phyloP scores from a whole-genome alignment of 2,329 filamentous ascomycete species.

The Talaromyces sp. region DNA sequence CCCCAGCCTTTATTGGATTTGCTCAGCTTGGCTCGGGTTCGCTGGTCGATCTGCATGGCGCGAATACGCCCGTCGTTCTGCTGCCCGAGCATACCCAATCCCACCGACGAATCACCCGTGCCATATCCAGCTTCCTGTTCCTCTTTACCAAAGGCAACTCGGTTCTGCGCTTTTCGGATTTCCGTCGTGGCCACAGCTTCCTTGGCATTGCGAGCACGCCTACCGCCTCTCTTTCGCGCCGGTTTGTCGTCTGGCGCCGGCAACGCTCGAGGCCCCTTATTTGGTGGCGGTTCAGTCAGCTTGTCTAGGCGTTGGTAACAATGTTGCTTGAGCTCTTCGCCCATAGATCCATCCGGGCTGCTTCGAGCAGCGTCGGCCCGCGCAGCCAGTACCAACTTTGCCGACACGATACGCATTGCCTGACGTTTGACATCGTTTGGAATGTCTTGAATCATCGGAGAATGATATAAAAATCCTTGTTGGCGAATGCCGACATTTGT shows the following conservation, averaged over 20 bases:
- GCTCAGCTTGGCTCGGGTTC: constrained; percentile 86
- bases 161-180: constrained; percentile 89
- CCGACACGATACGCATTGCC: constrained; percentile 89
- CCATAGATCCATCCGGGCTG: constrained; percentile 74
- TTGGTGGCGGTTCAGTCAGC: constrained; percentile 83
- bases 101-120: constrained; percentile 75
- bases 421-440: constrained; percentile 85
- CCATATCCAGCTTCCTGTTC: constrained; percentile 92
- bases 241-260: constrained; percentile 95
- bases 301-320: constrained; percentile 87
- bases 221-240: constrained; percentile 82
- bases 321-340: constrained; percentile 74
- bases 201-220: constrained; percentile 88
- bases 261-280: constrained; percentile 79
- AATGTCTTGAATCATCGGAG: constrained; percentile 79
- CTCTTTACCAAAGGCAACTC: constrained; percentile 92
- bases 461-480: constrained; percentile 90
- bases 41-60: constrained; percentile 82
- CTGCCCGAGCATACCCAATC: constrained; percentile 92
- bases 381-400: constrained; percentile 89
- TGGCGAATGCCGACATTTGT: constrained; percentile 89
- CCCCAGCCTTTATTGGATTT: constrained; percentile 98
- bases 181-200: constrained; percentile 97
- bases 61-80: constrained; percentile 84
- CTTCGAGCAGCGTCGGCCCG: constrained; percentile 83